Percentiles rank a stretch among this genome's conserved stretches.
Conservation (phyloP, 2,329 filamentous ascomycete species). For the Microcera coccophila region DNA sequence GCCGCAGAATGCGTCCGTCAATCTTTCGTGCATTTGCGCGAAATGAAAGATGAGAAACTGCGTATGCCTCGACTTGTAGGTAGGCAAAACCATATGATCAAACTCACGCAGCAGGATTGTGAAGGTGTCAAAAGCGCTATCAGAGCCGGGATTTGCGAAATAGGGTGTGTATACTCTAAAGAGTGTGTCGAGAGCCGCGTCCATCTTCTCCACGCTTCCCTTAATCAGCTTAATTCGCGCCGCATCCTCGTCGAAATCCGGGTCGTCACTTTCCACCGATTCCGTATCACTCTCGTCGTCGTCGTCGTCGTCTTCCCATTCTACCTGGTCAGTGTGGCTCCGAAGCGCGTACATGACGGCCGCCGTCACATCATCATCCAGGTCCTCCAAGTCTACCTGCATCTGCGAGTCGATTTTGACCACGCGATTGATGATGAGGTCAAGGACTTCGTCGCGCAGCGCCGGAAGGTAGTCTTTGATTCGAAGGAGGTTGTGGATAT, state of each 20-base stretch:
- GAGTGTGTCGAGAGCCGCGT: constrained; percentile 80
- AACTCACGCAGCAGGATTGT: constrained; percentile 83
- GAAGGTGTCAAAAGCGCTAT: constrained; percentile 68
- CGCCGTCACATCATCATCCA: constrained; percentile 83
- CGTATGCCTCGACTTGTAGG: constrained; percentile 85
- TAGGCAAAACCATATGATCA: constrained; percentile 80
- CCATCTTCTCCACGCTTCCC: constrained; percentile 84
- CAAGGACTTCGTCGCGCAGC: constrained; percentile 74
- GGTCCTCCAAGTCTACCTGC: constrained; percentile 85
- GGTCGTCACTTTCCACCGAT: constrained; percentile 66
- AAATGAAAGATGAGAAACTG: constrained; percentile 97
- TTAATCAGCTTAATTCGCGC: constrained; percentile 67
- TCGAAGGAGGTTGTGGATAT: constrained; percentile 77
- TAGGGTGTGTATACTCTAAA: constrained; percentile 77
- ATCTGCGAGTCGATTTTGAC: constrained; percentile 96
- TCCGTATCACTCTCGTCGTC: constrained; percentile 68
- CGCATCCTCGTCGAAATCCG: constrained; percentile 60
- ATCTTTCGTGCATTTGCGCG: constrained; percentile 71
- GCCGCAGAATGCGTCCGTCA: constrained; percentile 79
- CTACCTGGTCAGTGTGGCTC: constrained; percentile 21
- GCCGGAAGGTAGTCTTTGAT: constrained; percentile 75
- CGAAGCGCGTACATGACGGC: constrained; percentile 57
- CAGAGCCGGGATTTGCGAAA: constrained; percentile 65
- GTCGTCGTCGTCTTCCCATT: constrained; percentile 51
- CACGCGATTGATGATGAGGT: constrained; percentile 77